Percentiles rank a stretch among this genome's conserved stretches.
Evolutionary conservation across 1,139 yeast species (phyloP).

Genomic region (Ogataea hybrid): DNA sequence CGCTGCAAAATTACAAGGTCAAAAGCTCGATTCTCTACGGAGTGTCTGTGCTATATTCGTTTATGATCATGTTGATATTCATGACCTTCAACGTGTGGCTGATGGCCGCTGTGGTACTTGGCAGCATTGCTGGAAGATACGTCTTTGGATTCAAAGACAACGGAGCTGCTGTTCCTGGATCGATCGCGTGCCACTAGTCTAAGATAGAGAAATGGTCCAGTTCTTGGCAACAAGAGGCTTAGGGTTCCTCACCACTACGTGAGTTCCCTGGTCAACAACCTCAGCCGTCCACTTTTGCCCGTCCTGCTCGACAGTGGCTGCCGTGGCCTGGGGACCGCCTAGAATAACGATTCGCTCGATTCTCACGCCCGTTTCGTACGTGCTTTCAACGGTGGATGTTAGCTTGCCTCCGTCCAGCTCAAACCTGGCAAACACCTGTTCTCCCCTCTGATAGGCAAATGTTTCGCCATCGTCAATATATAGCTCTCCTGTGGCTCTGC

Average conservation of each 20-base stretch:
- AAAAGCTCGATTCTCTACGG: conserved; percentile 28
- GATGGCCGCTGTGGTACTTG: conserved; percentile 33
- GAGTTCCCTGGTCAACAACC: conserved; percentile 25
- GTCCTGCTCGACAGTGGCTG: conserved; percentile 37
- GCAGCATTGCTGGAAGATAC: conserved; percentile 31
- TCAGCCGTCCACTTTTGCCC: conserved; percentile 38
- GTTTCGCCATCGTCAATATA: conserved; percentile 87
- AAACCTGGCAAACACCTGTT: conserved; percentile 43
- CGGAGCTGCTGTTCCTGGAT: conserved; percentile 11
- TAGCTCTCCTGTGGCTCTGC: conserved; percentile 51
- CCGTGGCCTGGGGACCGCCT: conserved; percentile 29
- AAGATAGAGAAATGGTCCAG: conserved; percentile 42
- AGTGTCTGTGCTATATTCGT: conserved; percentile 31
- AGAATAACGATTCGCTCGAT: conserved; percentile 64
- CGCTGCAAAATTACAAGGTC: conserved; percentile 18
- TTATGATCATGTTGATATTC: conserved; percentile 34
- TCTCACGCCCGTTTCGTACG: conserved; percentile 30
- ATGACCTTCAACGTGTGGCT: conserved; percentile 36
- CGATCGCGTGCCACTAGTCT: conserved; percentile 29
- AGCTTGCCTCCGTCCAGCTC: conserved; percentile 30
- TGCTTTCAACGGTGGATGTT: conserved; percentile 27
- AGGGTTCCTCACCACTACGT: conserved; percentile 51
- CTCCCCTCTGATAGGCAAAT: conserved; percentile 50
- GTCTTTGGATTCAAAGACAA: conserved; percentile 21
- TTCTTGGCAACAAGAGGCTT: conserved; percentile 43